These are phyloP conservation scores for Fonsecaea nubica DNA, from an alignment of 2,329 filamentous ascomycete genomes.

Conservation along the genomic window DNA sequence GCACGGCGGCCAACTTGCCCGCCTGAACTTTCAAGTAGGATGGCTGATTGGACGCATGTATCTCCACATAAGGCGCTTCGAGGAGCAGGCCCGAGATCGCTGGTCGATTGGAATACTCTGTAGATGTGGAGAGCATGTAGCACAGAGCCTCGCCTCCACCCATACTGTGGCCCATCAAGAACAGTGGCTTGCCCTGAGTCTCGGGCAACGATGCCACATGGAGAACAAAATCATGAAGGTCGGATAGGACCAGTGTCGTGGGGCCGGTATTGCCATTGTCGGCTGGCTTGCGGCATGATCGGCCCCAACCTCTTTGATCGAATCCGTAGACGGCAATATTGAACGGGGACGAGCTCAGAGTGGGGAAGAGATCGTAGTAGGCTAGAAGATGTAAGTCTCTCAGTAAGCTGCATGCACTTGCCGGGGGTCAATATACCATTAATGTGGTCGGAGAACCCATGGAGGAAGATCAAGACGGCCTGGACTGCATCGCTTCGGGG, in stretches of 20 bases:
- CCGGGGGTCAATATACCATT: slow-evolving; percentile 26
- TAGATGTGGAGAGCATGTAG: slow-evolving; percentile 51
- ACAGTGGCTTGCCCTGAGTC: slow-evolving; percentile 64
- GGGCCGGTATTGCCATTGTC: slow-evolving; percentile 72
- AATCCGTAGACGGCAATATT: slow-evolving; percentile 79
- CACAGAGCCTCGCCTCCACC: slow-evolving; percentile 79
- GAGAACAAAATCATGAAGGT: slow-evolving; percentile 76
- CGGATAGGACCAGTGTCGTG: slow-evolving; percentile 73
- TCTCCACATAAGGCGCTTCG: slow-evolving; percentile 79
- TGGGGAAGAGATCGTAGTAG: slow-evolving; percentile 76
- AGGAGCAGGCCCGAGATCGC: slow-evolving; percentile 75
- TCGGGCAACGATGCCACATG: slow-evolving; percentile 56
- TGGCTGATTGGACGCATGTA: slow-evolving; percentile 71
- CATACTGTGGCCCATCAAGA: slow-evolving; percentile 91
- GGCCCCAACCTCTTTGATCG: slow-evolving; percentile 90
- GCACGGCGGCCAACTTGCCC: slow-evolving; percentile 70
- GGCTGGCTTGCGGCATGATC: slow-evolving; percentile 64
- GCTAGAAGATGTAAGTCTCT: slow-evolving; percentile 45
- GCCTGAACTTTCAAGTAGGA: slow-evolving; percentile 66
- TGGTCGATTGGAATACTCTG: slow-evolving; percentile 58
- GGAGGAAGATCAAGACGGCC: slow-evolving; percentile 81
- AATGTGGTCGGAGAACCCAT: slow-evolving; percentile 78
- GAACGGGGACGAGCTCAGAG: slow-evolving; percentile 63
- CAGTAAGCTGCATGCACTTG: slow-evolving; percentile 7
- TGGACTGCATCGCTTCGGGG: slow-evolving; percentile 49